Base-by-base conservation (phyloP, 768 basidiomycete genomes). In the Mycena rebaudengoi region DNA sequence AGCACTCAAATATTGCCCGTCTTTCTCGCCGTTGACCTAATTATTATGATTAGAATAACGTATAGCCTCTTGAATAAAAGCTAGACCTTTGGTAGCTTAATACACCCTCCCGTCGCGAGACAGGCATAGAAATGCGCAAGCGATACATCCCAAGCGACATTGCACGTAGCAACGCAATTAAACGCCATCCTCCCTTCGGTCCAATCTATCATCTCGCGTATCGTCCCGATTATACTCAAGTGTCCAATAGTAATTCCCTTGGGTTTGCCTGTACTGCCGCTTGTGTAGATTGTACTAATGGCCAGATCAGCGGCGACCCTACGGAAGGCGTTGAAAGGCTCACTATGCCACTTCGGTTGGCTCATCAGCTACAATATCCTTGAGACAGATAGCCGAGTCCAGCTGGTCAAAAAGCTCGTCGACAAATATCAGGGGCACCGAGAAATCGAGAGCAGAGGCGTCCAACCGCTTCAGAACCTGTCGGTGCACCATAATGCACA, bases 251-350 rank as follows among this genome's bases (percentile, higher is more conserved):
- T 62, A 39, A 71, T 67, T 29, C 70, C 70, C 51, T 71, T 71
- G 18, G 70, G 70, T 50, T 62, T 69, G 4, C 70, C 70, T 10
- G 68, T 71, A 26, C 68, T 71, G 18, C 70, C 70, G 35, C 68
- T 69, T n/a, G 70, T 71, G 39, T 59, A 59, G 21, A 59, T 35
- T 32, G 49, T 37, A 39, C 57, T 59, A 20, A 35, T 7, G 39
- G 12, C 28, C 4, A 32, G 11, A 33, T 51, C 49, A 51, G 21
- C 33, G 5, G 5, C 26, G 5, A 14, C 32, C 8, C 21, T 23
- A 51, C 49, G 14, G 11, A 14, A 35, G 26, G 33, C 20, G 49
- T 3, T 2, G 20, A 14, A 35, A 33, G n/a, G n/a, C 49, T 35
- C 18, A 51, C 49, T 51, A 51, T 4, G 49, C 49, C 5, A 51